These are phyloP conservation scores for Leucosporidium yakuticum DNA, from an alignment of 768 basidiomycete genomes.

Conservation along the genomic window DNA sequence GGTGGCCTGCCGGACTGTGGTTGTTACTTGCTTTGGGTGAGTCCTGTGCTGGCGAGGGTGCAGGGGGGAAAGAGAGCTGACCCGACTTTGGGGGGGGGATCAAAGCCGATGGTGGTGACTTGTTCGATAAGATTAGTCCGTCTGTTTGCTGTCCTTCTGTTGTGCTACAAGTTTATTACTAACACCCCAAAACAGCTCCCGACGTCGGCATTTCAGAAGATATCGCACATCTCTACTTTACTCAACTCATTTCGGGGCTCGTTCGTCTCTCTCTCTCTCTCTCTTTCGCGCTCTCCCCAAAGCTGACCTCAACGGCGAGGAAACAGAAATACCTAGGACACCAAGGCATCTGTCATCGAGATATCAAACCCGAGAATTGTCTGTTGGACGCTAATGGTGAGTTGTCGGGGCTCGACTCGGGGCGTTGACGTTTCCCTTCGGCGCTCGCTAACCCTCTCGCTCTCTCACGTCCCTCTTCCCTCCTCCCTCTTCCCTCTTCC, in stretches of 20 bases:
- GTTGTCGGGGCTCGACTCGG: too few relatives aligned
- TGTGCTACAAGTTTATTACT: too few relatives aligned
- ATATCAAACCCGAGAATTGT: constrained; percentile 94
- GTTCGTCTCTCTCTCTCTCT: constrained; percentile 47
- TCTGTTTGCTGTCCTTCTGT: too few relatives aligned
- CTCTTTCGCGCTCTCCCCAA: background rate
- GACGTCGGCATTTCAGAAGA: constrained; percentile 82
- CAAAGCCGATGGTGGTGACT: constrained; percentile 82
- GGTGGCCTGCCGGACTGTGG: constrained; percentile 74
- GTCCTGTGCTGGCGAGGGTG: background rate
- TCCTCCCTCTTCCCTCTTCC: background rate
- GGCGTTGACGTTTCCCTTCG: too few relatives aligned
- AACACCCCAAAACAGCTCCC: constrained; percentile 55
- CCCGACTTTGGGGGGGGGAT: too few relatives aligned
- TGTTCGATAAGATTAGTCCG: constrained; percentile 98
- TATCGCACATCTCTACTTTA: constrained; percentile 83
- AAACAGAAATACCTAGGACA: constrained; percentile 71
- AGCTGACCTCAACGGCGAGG: background rate
- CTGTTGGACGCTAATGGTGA: constrained; percentile 72
- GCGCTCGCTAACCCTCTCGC: too few relatives aligned
- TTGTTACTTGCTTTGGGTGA: constrained; percentile 72
- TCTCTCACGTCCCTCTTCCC: background rate
- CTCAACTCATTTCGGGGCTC: constrained; percentile 75
- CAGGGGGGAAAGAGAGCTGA: background rate
- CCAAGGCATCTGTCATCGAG: constrained; percentile 90